Evolutionary conservation across 139 green algal genomes (phyloP).

Genomic region (Ettlia oleoabundans): DNA sequence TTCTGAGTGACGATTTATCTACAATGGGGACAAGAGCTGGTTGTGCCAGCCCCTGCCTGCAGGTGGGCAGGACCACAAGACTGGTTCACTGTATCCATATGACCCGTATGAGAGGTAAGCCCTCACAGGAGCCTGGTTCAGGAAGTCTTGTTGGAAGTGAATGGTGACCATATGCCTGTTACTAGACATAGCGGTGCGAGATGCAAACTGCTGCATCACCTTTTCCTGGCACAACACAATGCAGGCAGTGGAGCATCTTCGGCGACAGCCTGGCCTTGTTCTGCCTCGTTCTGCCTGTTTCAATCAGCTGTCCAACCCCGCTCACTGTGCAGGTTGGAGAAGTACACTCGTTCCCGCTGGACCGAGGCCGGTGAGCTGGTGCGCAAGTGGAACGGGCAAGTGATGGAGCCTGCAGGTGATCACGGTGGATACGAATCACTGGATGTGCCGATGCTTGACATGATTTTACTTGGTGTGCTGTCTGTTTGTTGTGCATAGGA

Average conservation of each 20-base stretch:
- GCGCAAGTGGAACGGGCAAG: constrained; percentile 68
- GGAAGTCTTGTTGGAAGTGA: no score
- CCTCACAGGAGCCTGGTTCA: no score
- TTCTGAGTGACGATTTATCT: background rate
- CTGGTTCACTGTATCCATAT: constrained; percentile 33
- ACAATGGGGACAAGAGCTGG: background rate
- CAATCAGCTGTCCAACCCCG: no score
- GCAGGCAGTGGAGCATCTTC: no score
- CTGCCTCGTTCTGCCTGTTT: no score
- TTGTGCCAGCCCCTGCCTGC: background rate
- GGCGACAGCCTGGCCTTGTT: background rate
- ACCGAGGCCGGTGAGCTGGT: constrained; percentile 49
- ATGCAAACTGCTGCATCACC: no score
- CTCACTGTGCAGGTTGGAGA: constrained; percentile 18
- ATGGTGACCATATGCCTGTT: no score
- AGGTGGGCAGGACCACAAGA: constrained; percentile 61
- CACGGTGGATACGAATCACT: no score
- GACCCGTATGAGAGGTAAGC: constrained; percentile 49
- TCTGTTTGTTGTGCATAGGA: no score
- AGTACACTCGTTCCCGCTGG: constrained; percentile 51
- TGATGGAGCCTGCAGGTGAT: constrained; percentile 59
- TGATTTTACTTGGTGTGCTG: no score
- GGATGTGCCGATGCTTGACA: background rate
- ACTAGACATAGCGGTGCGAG: no score
- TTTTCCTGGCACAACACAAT: no score